Base-by-base conservation (phyloP, 176 grass and related monocot species). In the Oryza punctata region DNA sequence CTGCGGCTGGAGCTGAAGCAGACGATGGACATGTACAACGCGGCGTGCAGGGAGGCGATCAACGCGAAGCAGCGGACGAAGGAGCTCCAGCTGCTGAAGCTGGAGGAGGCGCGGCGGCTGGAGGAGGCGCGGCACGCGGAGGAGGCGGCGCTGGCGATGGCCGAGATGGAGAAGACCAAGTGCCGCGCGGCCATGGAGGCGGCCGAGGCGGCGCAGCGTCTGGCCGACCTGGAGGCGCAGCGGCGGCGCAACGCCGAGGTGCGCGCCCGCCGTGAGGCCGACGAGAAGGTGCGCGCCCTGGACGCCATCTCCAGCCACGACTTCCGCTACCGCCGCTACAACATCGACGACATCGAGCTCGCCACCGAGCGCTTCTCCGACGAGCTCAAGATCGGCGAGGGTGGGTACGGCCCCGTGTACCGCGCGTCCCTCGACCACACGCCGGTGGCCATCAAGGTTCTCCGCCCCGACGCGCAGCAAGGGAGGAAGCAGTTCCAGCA, bases 21-120 rank as follows among this genome's bases (percentile, higher is more conserved):
- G 86, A 98, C 93, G 6, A 98, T 95, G 93, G 91, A 90, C 82
- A 98, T 98, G 96, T 98, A 98, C 88, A 95, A 87, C 45, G 88
- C 91, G 29, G 96, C 96, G 65, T 98, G 96, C 96, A 88, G 86
- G 66, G 93, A 98, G 73, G 93, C 93, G 30, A 88, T 98, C 83
- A 77, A 76, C 13, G 89, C 91, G 2, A 98, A 95, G 80, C 91
- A 98, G 69, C 85, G 92, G 59, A 86, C 91, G 16, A 91, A 95
- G 85, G 96, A 98, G 76, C 74, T 98, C 64, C 89, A 92, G 28
- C 7, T 82, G 72, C 67, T 81, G 69, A 95, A 98, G 80, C 46
- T 95, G 87, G 93, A 96, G 78, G 93, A 95, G 30, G 87, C 71
- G 13, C 89, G 89, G 18, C 89, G 77, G 41, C 72, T 99, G 16